These are phyloP conservation scores for Entrophospora sp. DNA, from an alignment of 192 early-diverging fungal species.

Conservation along the genomic window DNA sequence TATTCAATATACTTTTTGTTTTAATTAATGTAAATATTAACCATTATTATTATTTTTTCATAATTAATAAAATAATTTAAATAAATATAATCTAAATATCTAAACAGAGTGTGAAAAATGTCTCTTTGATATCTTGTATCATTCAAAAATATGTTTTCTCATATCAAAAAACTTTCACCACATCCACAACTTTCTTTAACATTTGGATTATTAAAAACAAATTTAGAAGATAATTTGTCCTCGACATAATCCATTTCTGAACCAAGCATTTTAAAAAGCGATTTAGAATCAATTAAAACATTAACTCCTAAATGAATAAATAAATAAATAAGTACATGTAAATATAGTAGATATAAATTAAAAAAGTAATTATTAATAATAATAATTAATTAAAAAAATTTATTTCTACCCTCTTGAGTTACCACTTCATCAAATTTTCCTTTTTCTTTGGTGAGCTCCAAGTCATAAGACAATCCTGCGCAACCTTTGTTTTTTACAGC, in stretches of 20 bases:
- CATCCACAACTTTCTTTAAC: slow-evolving; percentile 94
- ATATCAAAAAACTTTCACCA: slow-evolving; percentile 74
- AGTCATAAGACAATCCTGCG: slow-evolving; percentile 82
- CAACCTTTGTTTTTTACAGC: slow-evolving; percentile 96
- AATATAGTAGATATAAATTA: not conserved
- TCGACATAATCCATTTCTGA: slow-evolving; percentile 98
- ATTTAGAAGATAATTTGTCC: slow-evolving; percentile 80
- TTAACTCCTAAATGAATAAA: slow-evolving; percentile 59
- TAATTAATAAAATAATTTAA: no score
- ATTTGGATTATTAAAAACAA: slow-evolving; percentile 98
- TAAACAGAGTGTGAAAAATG: no score
- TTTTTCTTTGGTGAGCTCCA: slow-evolving; percentile 71
- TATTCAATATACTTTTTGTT: no score
- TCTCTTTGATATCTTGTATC: no score
- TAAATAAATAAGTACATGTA: slow-evolving; percentile 6
- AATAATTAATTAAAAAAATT: no score
- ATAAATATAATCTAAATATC: no score
- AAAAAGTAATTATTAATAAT: no score
- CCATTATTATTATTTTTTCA: no score
- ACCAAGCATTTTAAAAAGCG: slow-evolving; percentile 88
- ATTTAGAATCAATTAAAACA: slow-evolving; percentile 94
- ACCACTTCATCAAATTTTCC: slow-evolving; percentile 89
- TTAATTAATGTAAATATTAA: no score
- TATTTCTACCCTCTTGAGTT: slow-evolving; percentile 91
- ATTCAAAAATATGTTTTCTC: no score